Evolutionary conservation across 2,329 filamentous ascomycete genomes (phyloP).

Genomic region (Fusarium domesticum): DNA sequence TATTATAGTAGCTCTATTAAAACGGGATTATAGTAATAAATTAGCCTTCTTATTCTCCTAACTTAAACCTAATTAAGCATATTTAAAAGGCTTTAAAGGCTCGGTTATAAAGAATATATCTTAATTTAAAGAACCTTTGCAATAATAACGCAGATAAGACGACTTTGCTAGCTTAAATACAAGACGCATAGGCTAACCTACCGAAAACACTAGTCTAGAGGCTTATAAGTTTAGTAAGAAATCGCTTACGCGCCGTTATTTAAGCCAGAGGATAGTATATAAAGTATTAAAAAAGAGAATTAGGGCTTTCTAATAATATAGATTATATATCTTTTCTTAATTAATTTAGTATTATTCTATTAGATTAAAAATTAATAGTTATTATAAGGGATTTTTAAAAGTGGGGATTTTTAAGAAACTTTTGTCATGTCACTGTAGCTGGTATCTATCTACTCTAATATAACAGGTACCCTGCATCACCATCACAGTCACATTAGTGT

Average conservation of each 20-base stretch:
- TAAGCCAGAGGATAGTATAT: conserved; percentile 1
- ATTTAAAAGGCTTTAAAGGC: not conserved
- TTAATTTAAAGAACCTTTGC: not conserved
- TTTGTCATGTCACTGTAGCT: not conserved
- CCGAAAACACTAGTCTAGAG: not conserved
- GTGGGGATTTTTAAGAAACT: too few relatives aligned
- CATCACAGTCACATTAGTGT: too few relatives aligned
- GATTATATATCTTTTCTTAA: not conserved
- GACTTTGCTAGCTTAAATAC: not conserved
- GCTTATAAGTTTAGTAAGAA: not conserved
- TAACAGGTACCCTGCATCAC: too few relatives aligned
- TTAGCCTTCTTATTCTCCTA: not conserved
- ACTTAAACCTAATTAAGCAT: conserved; percentile 1
- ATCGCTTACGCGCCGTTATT: not conserved
- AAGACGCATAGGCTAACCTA: not conserved
- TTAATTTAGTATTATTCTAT: too few relatives aligned
- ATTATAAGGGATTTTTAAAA: too few relatives aligned
- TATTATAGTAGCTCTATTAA: not conserved
- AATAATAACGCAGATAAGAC: not conserved
- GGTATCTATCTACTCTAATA: too few relatives aligned
- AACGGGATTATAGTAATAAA: not conserved
- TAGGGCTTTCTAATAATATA: not conserved
- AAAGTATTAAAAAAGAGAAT: conserved; percentile 1
- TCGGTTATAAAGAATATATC: not conserved
- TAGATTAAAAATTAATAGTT: too few relatives aligned